Conservation (phyloP, 495 filamentous ascomycete species). For the Antarctomyces pellizariae region DNA sequence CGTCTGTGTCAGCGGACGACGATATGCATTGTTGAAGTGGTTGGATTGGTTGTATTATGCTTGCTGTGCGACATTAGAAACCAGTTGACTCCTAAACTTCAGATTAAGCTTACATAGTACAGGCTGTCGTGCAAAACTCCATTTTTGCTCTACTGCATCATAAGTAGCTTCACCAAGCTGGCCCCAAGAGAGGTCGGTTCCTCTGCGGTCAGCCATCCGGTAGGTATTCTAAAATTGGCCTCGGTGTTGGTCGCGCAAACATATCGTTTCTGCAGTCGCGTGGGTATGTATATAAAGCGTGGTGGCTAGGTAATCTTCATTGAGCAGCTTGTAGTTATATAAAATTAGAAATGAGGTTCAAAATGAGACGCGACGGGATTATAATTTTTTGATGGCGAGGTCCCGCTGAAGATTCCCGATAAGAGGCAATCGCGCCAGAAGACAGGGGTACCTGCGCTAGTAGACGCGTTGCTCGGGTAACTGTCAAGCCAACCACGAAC, state of each 20-base stretch:
- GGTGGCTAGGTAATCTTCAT: too few relatives aligned
- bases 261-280: background rate
- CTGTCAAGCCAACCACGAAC: too few relatives aligned
- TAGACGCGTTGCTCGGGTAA: too few relatives aligned
- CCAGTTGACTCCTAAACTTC: background rate
- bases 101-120: slow-evolving; percentile 5
- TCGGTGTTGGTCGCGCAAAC: slow-evolving; percentile 1
- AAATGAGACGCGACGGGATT: too few relatives aligned
- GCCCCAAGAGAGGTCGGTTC: slow-evolving; percentile 38
- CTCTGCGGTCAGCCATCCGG: slow-evolving; percentile 37
- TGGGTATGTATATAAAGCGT: too few relatives aligned
- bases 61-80: slow-evolving; percentile 3
- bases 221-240: slow-evolving; percentile 4
- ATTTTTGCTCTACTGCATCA: slow-evolving; percentile 24
- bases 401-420: too few relatives aligned
- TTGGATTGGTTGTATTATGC: slow-evolving; percentile 7
- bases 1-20: slow-evolving; percentile 2
- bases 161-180: slow-evolving; percentile 36
- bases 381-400: too few relatives aligned
- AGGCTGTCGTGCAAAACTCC: slow-evolving; percentile 24
- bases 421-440: too few relatives aligned
- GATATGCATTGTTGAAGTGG: slow-evolving; percentile 7
- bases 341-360: too few relatives aligned
- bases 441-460: too few relatives aligned
- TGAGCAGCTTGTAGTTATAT: too few relatives aligned